phyloP scores from a whole-genome alignment of 78 protist species.

The Dictyostelium capitatum region DNA sequence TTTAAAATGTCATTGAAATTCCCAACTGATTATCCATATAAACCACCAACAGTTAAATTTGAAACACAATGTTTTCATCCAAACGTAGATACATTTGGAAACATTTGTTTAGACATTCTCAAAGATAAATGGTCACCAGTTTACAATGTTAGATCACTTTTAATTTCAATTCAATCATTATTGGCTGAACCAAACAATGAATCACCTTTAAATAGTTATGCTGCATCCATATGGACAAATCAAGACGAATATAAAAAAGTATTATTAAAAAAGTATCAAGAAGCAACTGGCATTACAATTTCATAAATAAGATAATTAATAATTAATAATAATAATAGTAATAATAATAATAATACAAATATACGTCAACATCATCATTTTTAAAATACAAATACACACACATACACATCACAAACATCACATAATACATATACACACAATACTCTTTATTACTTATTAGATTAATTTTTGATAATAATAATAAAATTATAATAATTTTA shows the following conservation, averaged over 20 bases:
- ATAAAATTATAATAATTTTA: no score
- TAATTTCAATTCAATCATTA: slow-evolving; percentile 91
- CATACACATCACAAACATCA: no score
- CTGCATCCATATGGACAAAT: slow-evolving; percentile 94
- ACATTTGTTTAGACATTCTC: slow-evolving; percentile 95
- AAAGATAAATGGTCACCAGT: slow-evolving; percentile 97
- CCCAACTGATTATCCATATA: slow-evolving; percentile 91
- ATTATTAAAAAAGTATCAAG: slow-evolving; percentile 68
- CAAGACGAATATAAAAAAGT: slow-evolving; percentile 82
- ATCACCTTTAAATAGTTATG: slow-evolving; percentile 94
- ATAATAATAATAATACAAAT: no score
- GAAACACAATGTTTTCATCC: slow-evolving; percentile 95
- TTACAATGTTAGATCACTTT: slow-evolving; percentile 88
- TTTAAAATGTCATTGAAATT: slow-evolving; percentile 89
- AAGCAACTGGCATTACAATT: slow-evolving; percentile 17
- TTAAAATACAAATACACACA: no score
- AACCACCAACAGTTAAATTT: slow-evolving; percentile 94
- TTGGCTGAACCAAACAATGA: slow-evolving; percentile 96
- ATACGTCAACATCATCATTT: no score
- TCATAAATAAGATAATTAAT: no score
- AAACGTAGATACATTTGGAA: slow-evolving; percentile 93
- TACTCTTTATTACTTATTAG: no score
- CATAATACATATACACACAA: no score
- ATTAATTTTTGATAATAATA: no score
- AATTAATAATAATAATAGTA: no score